Conservation (phyloP, 2,329 filamentous ascomycete species). For the Coniochaeta sp. region DNA sequence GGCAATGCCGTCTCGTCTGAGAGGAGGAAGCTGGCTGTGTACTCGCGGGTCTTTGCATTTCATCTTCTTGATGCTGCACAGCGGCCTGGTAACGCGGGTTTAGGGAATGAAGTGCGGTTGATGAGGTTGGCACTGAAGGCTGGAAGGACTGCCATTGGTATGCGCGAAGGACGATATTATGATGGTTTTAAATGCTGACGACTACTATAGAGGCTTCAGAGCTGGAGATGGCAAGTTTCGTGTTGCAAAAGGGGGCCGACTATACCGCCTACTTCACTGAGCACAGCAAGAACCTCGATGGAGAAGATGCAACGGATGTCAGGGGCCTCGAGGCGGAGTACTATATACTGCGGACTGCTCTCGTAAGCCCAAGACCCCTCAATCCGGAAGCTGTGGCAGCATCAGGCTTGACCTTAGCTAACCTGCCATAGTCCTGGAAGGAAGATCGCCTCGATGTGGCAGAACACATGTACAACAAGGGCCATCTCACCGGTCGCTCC, state of each 20-base stretch:
- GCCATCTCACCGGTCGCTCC: constrained; percentile 28
- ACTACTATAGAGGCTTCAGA: constrained; percentile 39
- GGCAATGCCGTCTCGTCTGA: constrained; percentile 12
- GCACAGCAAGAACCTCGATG: constrained; percentile 15
- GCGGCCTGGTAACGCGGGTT: constrained; percentile 16
- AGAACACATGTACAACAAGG: constrained; percentile 67
- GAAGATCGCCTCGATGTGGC: constrained; percentile 67
- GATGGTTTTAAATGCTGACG: constrained; percentile 9
- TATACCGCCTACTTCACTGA: constrained; percentile 38
- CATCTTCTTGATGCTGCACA: constrained; percentile 55
- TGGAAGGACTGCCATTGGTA: constrained; percentile 55
- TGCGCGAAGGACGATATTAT: constrained; percentile 9
- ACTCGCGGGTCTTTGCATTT: constrained; percentile 53
- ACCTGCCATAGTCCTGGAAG: constrained; percentile 57
- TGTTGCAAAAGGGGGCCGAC: constrained; percentile 57
- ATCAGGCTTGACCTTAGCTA: background rate
- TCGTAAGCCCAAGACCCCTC: constrained; percentile 44
- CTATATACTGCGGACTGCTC: constrained; percentile 54
- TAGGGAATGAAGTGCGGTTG: constrained; percentile 41
- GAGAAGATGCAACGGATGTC: constrained; percentile 22
- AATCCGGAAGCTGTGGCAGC: background rate
- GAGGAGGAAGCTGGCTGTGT: constrained; percentile 25
- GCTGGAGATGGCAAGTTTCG: constrained; percentile 48
- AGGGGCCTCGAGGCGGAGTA: constrained; percentile 52
- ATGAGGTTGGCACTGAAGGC: constrained; percentile 63